These are phyloP conservation scores for Xylaria sp. DNA, from an alignment of 2,329 filamentous ascomycete genomes.

Conservation along the genomic window DNA sequence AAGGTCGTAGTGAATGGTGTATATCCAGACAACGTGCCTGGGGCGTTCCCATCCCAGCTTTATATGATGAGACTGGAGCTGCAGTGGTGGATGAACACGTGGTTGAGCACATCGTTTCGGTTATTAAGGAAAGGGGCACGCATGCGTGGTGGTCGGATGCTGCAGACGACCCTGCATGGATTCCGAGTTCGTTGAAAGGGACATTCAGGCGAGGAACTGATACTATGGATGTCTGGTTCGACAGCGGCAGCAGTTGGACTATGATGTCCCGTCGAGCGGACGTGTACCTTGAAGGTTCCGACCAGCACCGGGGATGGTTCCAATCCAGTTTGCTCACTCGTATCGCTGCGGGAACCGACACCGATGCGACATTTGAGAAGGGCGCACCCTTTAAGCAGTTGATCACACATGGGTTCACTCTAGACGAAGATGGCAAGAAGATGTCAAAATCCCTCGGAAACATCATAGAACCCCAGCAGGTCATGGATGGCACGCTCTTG, in stretches of 20 bases:
- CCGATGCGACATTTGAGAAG: slow-evolving; percentile 50
- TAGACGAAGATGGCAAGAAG: slow-evolving; percentile 91
- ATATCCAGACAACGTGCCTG: slow-evolving; percentile 95
- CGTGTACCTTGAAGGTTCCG: slow-evolving; percentile 91
- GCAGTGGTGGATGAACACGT: slow-evolving; percentile 83
- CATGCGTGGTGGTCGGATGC: slow-evolving; percentile 95
- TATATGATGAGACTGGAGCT: slow-evolving; percentile 79
- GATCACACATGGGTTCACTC: slow-evolving; percentile 95
- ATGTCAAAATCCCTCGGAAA: slow-evolving; percentile 99
- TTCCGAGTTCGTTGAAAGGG: slow-evolving; percentile 70
- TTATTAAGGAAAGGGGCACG: slow-evolving; percentile 81
- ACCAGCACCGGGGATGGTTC: slow-evolving; percentile 98
- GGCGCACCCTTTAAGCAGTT: slow-evolving; percentile 83
- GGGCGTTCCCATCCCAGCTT: slow-evolving; percentile 94
- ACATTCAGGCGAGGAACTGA: slow-evolving; percentile 82
- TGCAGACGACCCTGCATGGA: slow-evolving; percentile 80
- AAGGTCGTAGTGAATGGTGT: slow-evolving; percentile 93
- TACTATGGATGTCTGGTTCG: slow-evolving; percentile 99
- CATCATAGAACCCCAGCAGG: slow-evolving; percentile 80
- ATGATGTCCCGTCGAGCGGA: slow-evolving; percentile 72
- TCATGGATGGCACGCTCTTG: slow-evolving; percentile 85
- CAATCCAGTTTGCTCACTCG: slow-evolving; percentile 94
- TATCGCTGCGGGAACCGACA: slow-evolving; percentile 69
- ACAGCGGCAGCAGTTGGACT: slow-evolving; percentile 95
- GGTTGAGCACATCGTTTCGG: slow-evolving; percentile 84